Evolutionary conservation across 169 alveolate species (phyloP).

Genomic region (Eimeria brunetti): DNA sequence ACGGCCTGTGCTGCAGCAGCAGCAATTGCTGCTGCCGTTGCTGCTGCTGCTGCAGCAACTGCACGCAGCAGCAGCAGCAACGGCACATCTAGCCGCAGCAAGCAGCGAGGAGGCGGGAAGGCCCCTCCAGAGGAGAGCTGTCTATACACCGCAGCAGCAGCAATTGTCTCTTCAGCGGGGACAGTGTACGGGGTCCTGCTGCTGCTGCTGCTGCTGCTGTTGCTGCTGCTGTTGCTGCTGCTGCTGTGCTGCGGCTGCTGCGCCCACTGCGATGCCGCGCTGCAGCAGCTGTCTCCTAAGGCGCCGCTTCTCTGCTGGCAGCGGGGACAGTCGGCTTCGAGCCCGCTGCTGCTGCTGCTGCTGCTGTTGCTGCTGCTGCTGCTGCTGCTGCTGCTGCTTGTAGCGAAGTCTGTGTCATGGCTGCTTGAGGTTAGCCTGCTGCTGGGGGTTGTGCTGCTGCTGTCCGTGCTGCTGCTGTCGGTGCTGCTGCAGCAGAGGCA

Average conservation of each 20-base stretch:
- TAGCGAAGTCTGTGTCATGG: background rate
- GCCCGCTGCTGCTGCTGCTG: no score
- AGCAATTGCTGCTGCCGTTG: background rate
- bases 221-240: background rate
- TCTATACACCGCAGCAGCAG: constrained; percentile 4
- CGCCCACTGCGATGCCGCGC: background rate
- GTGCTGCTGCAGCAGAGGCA: constrained; percentile 18
- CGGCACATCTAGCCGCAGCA: constrained; percentile 42
- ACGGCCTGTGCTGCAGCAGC: background rate
- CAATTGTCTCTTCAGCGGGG: background rate
- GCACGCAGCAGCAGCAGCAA: constrained; percentile 43
- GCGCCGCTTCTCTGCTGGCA: no score
- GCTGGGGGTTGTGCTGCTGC: no score
- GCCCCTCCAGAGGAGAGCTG: constrained; percentile 15
- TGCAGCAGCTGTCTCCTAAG: background rate
- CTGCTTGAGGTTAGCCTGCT: no score
- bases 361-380: no score
- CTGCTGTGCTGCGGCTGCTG: constrained; percentile 3
- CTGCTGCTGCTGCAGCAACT: constrained; percentile 6
- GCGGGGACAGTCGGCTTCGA: no score
- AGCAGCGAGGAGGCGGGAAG: constrained; percentile 15
- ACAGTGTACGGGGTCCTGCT: background rate
- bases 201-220: constrained; percentile 25
- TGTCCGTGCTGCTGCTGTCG: no score
- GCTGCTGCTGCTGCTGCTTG: background rate